Percentiles rank a stretch among this genome's conserved stretches.
phyloP scores from a whole-genome alignment of 2,329 filamentous ascomycete genomes.

The Hypomyces rosellus region DNA sequence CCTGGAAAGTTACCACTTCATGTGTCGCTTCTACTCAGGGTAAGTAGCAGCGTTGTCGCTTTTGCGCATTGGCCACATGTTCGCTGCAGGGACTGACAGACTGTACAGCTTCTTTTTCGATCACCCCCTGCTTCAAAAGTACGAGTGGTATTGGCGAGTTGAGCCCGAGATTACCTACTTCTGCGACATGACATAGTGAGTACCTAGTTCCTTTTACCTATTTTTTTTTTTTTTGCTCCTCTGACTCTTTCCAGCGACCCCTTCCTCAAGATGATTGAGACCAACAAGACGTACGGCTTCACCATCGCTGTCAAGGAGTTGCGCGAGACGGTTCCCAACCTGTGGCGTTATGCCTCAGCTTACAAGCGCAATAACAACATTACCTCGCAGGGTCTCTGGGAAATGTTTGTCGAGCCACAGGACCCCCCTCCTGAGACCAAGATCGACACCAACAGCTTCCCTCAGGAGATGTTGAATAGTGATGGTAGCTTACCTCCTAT shows the following conservation, averaged over 20 bases:
- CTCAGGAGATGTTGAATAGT: slow-evolving; percentile 69
- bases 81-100: neutral
- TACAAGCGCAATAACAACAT: slow-evolving; percentile 92
- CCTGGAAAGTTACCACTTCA: slow-evolving; percentile 97
- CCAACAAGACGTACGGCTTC: slow-evolving; percentile 97
- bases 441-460: too few species aligned
- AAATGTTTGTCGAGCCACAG: slow-evolving; percentile 86
- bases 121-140: slow-evolving; percentile 88
- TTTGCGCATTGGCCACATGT: neutral
- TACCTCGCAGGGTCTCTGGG: slow-evolving; percentile 88
- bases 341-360: slow-evolving; percentile 96
- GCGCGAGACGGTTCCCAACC: slow-evolving; percentile 95
- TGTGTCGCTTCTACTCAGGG: slow-evolving; percentile 99
- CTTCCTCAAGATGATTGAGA: slow-evolving; percentile 87
- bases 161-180: slow-evolving; percentile 99
- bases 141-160: slow-evolving; percentile 99
- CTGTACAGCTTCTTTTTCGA: slow-evolving; percentile 81
- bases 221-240: neutral
- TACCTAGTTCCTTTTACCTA: neutral
- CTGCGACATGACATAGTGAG: slow-evolving; percentile 96
- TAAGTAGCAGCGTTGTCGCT: slow-evolving; percentile 37
- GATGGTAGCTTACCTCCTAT: slow-evolving; percentile 72
- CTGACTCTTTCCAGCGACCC: slow-evolving; percentile 60
- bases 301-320: slow-evolving; percentile 98
- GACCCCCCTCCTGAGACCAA: slow-evolving; percentile 61